Evolutionary conservation across 352 stramenopile species (phyloP).

Genomic region (Pythium sp.): DNA sequence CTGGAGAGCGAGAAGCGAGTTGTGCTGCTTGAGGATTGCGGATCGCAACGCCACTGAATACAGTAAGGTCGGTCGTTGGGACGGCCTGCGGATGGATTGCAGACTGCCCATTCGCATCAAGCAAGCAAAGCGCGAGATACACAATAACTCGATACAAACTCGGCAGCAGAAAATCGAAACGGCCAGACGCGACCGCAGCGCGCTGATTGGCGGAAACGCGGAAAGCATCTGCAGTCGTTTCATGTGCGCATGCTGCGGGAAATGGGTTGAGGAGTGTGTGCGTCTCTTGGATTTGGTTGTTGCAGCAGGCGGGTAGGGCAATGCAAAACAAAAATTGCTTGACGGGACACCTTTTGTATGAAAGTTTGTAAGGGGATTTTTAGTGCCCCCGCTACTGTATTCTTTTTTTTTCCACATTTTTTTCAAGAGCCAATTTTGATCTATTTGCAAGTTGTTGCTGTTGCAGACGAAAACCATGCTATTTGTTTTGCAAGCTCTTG

Average conservation of each 20-base stretch:
- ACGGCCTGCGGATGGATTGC: too few relatives aligned
- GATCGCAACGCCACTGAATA: not conserved
- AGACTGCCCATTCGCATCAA: not conserved
- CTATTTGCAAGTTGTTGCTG: not conserved
- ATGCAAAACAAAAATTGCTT: not conserved
- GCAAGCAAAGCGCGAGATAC: not conserved
- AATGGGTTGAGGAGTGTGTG: slow-evolving; percentile 5
- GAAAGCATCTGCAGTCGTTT: slow-evolving; percentile 2
- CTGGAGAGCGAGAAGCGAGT: not conserved
- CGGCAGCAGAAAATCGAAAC: slow-evolving; percentile 18
- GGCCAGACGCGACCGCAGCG: slow-evolving; percentile 8
- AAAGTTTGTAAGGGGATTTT: slow-evolving; percentile 1
- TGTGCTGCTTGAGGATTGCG: not conserved
- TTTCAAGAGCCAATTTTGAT: not conserved
- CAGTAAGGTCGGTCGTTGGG: not conserved
- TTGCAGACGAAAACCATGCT: not conserved
- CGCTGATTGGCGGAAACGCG: slow-evolving; percentile 13
- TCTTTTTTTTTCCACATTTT: not conserved
- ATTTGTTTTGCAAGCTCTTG: not conserved
- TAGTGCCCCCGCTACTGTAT: not conserved
- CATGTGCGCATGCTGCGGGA: slow-evolving; percentile 6
- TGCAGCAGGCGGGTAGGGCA: not conserved
- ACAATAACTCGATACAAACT: not conserved
- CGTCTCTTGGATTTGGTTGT: not conserved
- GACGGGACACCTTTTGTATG: slow-evolving; percentile 2